phyloP scores from a whole-genome alignment of 495 filamentous ascomycete species.

The Lindgomyces ingoldianus region DNA sequence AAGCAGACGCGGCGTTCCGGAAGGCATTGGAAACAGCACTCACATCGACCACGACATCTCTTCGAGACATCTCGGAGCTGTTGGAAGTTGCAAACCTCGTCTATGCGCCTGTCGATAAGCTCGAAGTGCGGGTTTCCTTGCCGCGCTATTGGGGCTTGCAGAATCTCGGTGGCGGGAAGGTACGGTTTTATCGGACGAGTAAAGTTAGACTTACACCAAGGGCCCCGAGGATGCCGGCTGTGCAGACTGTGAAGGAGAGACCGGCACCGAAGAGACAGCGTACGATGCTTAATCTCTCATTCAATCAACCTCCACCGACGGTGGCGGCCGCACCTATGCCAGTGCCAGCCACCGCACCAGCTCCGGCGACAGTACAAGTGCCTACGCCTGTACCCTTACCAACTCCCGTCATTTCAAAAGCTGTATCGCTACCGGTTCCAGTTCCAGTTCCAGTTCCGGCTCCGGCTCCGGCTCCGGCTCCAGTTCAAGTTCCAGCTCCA shows the following conservation, averaged over 20 bases:
- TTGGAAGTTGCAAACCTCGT: conserved; percentile 74
- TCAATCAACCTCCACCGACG: neutral
- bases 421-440: neutral
- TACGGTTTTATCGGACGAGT: conserved; percentile 35
- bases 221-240: too few species aligned
- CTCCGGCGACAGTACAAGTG: neutral
- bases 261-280: neutral
- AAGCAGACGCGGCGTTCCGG: conserved; percentile 61
- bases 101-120: conserved; percentile 64
- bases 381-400: neutral
- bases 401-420: neutral
- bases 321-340: neutral
- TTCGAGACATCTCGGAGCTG: conserved; percentile 74
- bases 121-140: conserved; percentile 63
- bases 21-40: conserved; percentile 77
- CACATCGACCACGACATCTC: conserved; percentile 61
- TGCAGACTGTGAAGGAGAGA: too few species aligned
- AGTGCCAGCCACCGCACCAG: neutral
- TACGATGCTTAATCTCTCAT: too few species aligned
- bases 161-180: conserved; percentile 59
- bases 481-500: neutral
- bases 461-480: neutral
- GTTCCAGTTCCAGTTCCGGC: neutral
- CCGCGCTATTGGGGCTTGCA: conserved; percentile 71
- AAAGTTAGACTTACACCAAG: conserved; percentile 30